phyloP scores from a whole-genome alignment of 2,329 filamentous ascomycete species.

The Kalaharituber pfeilii region DNA sequence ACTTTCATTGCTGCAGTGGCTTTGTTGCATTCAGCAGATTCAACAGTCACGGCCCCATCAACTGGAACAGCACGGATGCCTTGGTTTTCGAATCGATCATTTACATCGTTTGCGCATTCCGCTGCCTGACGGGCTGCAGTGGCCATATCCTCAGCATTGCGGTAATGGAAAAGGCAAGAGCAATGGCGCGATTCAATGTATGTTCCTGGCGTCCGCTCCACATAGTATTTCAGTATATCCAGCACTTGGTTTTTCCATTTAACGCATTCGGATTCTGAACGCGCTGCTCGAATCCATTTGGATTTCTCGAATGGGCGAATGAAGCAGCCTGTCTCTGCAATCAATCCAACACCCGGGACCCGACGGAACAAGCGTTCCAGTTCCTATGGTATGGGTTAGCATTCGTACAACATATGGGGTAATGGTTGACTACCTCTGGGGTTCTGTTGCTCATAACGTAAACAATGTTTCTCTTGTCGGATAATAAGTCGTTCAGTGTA shows the following conservation, averaged over 20 bases:
- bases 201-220: conserved; percentile 73
- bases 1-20: conserved; percentile 62
- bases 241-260: conserved; percentile 74
- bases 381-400: conserved; percentile 32
- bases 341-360: conserved; percentile 68
- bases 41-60: conserved; percentile 65
- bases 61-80: conserved; percentile 67
- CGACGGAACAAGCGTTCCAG: conserved; percentile 71
- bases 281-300: conserved; percentile 54
- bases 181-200: conserved; percentile 84
- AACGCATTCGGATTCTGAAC: conserved; percentile 35
- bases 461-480: conserved; percentile 65
- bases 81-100: conserved; percentile 73
- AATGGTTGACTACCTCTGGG: conserved; percentile 39
- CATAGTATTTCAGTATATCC: conserved; percentile 72
- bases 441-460: conserved; percentile 87
- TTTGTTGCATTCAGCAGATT: conserved; percentile 76
- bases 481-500: conserved; percentile 61
- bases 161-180: conserved; percentile 80
- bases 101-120: conserved; percentile 87
- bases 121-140: conserved; percentile 62
- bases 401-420: background rate
- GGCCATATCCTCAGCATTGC: conserved; percentile 58
- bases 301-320: conserved; percentile 51
- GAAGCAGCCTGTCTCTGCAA: conserved; percentile 91